These are phyloP conservation scores for Claviceps africana DNA, from an alignment of 2,329 filamentous ascomycete genomes.

Conservation along the genomic window DNA sequence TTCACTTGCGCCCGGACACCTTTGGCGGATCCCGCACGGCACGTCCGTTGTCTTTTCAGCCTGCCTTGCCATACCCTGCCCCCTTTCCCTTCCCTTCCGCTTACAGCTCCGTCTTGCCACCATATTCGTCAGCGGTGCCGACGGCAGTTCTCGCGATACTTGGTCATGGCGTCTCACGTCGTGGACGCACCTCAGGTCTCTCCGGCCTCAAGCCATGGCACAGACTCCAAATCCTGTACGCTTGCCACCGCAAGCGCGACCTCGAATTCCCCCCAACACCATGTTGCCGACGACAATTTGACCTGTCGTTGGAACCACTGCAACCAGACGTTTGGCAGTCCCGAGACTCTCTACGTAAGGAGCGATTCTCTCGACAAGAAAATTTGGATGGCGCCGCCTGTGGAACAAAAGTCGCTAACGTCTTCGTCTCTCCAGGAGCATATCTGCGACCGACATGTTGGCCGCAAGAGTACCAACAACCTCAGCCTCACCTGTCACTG, in stretches of 20 bases:
- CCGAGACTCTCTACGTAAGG: slow-evolving; percentile 47
- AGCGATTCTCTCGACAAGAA: neutral
- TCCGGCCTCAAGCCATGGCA: slow-evolving; percentile 17
- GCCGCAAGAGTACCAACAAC: slow-evolving; percentile 98
- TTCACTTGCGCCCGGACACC: neutral
- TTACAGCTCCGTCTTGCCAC: neutral
- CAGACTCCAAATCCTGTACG: slow-evolving; percentile 38
- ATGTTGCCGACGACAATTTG: slow-evolving; percentile 36
- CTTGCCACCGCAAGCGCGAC: slow-evolving; percentile 37
- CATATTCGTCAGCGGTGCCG: neutral
- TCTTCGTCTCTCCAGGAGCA: slow-evolving; percentile 58
- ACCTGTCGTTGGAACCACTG: slow-evolving; percentile 48
- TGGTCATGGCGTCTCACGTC: slow-evolving; percentile 20
- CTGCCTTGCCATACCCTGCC: neutral
- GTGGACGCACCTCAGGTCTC: slow-evolving; percentile 12
- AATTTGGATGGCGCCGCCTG: neutral
- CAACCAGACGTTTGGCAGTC: slow-evolving; percentile 41
- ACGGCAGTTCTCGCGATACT: slow-evolving; percentile 10
- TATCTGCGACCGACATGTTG: slow-evolving; percentile 95
- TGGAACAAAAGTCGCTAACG: neutral
- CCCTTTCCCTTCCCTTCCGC: neutral
- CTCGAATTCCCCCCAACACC: slow-evolving; percentile 30
- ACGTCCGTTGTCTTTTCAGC: neutral
- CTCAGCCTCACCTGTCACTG: slow-evolving; percentile 94
- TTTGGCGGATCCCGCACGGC: neutral